Evolutionary conservation across 2,329 filamentous ascomycete species (phyloP).

Genomic region (Hirsutella rhossiliensis): DNA sequence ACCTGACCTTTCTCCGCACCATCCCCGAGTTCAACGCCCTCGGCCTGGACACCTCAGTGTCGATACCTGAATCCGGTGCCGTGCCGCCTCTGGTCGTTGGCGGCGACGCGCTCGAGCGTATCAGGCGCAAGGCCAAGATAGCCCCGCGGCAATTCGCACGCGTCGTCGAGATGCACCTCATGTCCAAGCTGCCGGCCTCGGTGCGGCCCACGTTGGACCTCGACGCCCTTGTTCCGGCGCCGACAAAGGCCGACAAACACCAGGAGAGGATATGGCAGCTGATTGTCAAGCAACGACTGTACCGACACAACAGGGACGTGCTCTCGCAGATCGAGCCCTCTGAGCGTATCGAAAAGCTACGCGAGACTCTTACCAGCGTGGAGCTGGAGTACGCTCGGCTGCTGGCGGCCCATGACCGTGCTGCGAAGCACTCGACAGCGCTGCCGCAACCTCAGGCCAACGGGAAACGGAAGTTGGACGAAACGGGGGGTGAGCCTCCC

Average conservation of each 20-base stretch:
- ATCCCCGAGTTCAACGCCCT: slow-evolving; percentile 46
- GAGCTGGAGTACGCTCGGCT: slow-evolving; percentile 62
- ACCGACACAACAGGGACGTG: slow-evolving; percentile 60
- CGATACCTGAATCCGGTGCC: slow-evolving; percentile 34
- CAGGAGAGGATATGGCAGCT: slow-evolving; percentile 61
- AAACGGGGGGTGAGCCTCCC: slow-evolving; percentile 11
- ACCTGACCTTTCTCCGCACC: slow-evolving; percentile 52
- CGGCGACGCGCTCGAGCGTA: slow-evolving; percentile 35
- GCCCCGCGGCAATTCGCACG: slow-evolving; percentile 64
- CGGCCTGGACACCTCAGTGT: slow-evolving; percentile 38
- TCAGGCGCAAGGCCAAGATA: slow-evolving; percentile 58
- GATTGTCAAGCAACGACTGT: slow-evolving; percentile 65
- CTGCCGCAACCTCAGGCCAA: slow-evolving; percentile 10
- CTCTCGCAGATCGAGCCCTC: slow-evolving; percentile 55
- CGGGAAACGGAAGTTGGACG: slow-evolving; percentile 34
- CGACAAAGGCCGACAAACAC: slow-evolving; percentile 45
- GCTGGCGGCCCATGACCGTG: slow-evolving; percentile 35
- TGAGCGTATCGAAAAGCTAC: slow-evolving; percentile 61
- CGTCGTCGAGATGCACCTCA: slow-evolving; percentile 63
- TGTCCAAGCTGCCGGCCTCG: slow-evolving; percentile 43
- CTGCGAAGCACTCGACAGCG: slow-evolving; percentile 13
- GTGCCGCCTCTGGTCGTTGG: slow-evolving; percentile 46
- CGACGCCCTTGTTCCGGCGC: slow-evolving; percentile 26
- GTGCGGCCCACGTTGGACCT: slow-evolving; percentile 40
- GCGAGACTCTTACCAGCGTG: slow-evolving; percentile 55